Evolutionary conservation across 192 early-diverging fungal species (phyloP).

Genomic region (Umbelopsis sp.): DNA sequence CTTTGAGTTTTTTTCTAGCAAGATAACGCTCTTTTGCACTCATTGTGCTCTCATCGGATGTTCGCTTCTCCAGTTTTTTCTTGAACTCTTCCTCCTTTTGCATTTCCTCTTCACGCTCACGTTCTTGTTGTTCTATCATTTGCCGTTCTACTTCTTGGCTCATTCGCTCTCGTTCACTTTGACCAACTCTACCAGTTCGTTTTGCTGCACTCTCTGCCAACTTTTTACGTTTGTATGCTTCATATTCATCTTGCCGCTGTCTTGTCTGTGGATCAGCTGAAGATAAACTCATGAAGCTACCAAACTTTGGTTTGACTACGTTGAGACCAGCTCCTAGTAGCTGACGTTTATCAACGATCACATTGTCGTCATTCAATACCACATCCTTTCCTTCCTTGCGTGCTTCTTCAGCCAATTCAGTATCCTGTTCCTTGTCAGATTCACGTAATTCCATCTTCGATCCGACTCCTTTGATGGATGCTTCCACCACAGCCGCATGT

Average conservation of each 20-base stretch:
- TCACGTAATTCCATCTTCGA: conserved; percentile 23
- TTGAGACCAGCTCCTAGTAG: conserved; percentile 75
- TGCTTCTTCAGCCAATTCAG: conserved; percentile 39
- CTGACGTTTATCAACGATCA: conserved; percentile 76
- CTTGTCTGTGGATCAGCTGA: conserved; percentile 21
- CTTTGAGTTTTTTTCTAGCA: conserved; percentile 50
- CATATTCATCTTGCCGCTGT: conserved; percentile 40
- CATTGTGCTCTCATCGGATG: conserved; percentile 46
- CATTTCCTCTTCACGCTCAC: conserved; percentile 48
- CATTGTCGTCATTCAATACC: conserved; percentile 66
- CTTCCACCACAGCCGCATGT: conserved; percentile 31
- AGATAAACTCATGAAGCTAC: conserved; percentile 18
- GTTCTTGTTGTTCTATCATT: conserved; percentile 51
- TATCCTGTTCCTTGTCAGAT: conserved; percentile 28
- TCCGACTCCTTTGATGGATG: conserved; percentile 7
- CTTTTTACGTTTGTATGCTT: conserved; percentile 49
- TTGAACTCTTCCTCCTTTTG: conserved; percentile 51
- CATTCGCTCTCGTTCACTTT: conserved; percentile 37
- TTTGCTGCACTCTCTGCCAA: conserved; percentile 36
- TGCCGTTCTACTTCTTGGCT: conserved; percentile 52
- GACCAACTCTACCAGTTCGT: conserved; percentile 18
- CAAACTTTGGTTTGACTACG: conserved; percentile 45
- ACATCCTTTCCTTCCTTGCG: conserved; percentile 50
- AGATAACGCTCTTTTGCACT: conserved; percentile 54
- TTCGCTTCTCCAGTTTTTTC: conserved; percentile 45